Conservation (phyloP, 169 alveolate species). For the Cryptosporidium andersoni region DNA sequence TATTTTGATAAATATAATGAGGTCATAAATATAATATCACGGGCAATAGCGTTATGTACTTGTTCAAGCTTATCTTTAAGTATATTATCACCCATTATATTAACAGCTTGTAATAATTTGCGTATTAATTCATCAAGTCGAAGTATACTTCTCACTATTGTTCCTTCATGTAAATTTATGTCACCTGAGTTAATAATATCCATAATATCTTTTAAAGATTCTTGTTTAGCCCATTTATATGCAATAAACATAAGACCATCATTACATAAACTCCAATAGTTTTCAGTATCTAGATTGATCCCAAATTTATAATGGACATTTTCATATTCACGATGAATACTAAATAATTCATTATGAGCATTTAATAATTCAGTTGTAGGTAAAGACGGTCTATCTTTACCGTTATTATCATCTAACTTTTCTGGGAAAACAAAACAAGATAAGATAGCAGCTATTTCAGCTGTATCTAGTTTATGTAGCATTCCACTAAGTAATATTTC, state of each 20-base stretch:
- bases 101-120: slow-evolving; percentile 84
- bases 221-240: slow-evolving; percentile 67
- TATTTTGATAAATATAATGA: slow-evolving; percentile 86
- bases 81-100: slow-evolving; percentile 86
- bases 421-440: slow-evolving; percentile 66
- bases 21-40: slow-evolving; percentile 93
- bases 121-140: slow-evolving; percentile 89
- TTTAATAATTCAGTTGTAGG: slow-evolving; percentile 80
- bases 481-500: slow-evolving; percentile 76
- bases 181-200: slow-evolving; percentile 29
- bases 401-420: slow-evolving; percentile 12
- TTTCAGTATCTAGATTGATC: slow-evolving; percentile 76
- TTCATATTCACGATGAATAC: slow-evolving; percentile 75
- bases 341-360: slow-evolving; percentile 78
- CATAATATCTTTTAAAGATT: slow-evolving; percentile 70
- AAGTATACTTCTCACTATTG: slow-evolving; percentile 89
- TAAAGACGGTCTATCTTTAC: slow-evolving; percentile 71
- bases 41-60: slow-evolving; percentile 83
- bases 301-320: slow-evolving; percentile 72
- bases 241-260: slow-evolving; percentile 68
- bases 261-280: slow-evolving; percentile 75
- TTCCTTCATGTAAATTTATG: slow-evolving; percentile 88
- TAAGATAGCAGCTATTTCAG: slow-evolving; percentile 28
- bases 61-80: slow-evolving; percentile 82
- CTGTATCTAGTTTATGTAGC: slow-evolving; percentile 39